These are phyloP conservation scores for Phoma sp. DNA, from an alignment of 2,329 filamentous ascomycete genomes.

Conservation along the genomic window DNA sequence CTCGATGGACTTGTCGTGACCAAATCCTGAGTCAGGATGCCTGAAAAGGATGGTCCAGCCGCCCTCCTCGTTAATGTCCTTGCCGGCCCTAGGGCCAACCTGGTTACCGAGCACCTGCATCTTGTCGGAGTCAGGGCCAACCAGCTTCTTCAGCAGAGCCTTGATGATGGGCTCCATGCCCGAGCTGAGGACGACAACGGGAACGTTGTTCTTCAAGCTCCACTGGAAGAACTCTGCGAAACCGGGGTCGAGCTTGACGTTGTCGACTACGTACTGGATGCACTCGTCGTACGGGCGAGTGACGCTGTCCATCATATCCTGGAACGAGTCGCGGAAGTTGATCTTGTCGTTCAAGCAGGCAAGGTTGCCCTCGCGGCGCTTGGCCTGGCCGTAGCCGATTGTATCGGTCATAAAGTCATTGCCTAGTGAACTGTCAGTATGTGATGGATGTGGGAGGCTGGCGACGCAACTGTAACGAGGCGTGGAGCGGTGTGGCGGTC, in stretches of 20 bases:
- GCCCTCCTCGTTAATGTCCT: conserved; percentile 80
- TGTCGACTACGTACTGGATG: conserved; percentile 76
- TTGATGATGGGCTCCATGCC: conserved; percentile 94
- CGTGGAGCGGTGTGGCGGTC: not conserved
- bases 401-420: conserved; percentile 85
- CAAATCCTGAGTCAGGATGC: conserved; percentile 81
- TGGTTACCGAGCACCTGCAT: conserved; percentile 93
- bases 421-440: conserved; percentile 51
- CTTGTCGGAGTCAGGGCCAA: conserved; percentile 79
- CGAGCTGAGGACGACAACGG: conserved; percentile 88
- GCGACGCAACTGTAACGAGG: conserved; percentile 19
- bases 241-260: conserved; percentile 86
- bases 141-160: conserved; percentile 78
- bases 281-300: conserved; percentile 81
- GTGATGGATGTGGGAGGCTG: not conserved
- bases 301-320: conserved; percentile 90
- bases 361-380: conserved; percentile 75
- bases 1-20: conserved; percentile 96
- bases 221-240: conserved; percentile 90
- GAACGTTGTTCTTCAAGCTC: conserved; percentile 81
- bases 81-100: conserved; percentile 70
- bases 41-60: conserved; percentile 91
- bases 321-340: conserved; percentile 83
- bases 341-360: conserved; percentile 76
- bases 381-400: conserved; percentile 79